Conservation (phyloP, 768 basidiomycete genomes). For the Pulveroboletus sp. region DNA sequence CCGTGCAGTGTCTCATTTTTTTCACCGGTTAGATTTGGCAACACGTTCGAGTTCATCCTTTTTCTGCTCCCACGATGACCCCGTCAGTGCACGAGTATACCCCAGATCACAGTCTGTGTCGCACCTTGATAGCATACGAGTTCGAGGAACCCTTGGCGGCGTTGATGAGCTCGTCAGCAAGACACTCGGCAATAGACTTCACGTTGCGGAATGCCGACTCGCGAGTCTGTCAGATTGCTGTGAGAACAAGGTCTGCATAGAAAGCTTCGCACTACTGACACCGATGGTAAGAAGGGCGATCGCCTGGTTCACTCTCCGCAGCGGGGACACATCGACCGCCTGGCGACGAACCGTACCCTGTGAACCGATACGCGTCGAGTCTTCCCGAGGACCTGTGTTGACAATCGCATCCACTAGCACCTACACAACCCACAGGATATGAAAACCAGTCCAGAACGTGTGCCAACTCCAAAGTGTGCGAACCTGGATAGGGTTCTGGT, state of each 20-base stretch:
- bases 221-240: slow-evolving; percentile 62
- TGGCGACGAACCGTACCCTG: slow-evolving; percentile 99
- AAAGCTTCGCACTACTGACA: slow-evolving; percentile 46
- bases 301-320: slow-evolving; percentile 97
- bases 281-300: slow-evolving; percentile 93
- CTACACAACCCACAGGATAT: slow-evolving; percentile 32
- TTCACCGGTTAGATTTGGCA: slow-evolving; percentile 99
- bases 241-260: not conserved
- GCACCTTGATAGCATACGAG: slow-evolving; percentile 98
- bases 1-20: slow-evolving; percentile 30
- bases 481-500: slow-evolving; percentile 99
- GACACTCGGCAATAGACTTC: slow-evolving; percentile 97
- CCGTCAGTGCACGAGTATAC: slow-evolving; percentile 1
- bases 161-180: slow-evolving; percentile 99
- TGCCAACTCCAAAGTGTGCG: slow-evolving; percentile 18
- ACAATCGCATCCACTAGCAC: slow-evolving; percentile 97
- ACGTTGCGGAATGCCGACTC: slow-evolving; percentile 99
- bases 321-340: slow-evolving; percentile 98
- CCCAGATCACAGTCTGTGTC: slow-evolving; percentile 4
- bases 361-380: slow-evolving; percentile 99
- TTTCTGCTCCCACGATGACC: slow-evolving; percentile 50
- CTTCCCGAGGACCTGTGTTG: slow-evolving; percentile 99
- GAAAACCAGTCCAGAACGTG: not conserved
- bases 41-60: slow-evolving; percentile 99
- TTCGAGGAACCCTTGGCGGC: slow-evolving; percentile 99